phyloP scores from a whole-genome alignment of 768 basidiomycete genomes.

The Psilocybe tampanensis region DNA sequence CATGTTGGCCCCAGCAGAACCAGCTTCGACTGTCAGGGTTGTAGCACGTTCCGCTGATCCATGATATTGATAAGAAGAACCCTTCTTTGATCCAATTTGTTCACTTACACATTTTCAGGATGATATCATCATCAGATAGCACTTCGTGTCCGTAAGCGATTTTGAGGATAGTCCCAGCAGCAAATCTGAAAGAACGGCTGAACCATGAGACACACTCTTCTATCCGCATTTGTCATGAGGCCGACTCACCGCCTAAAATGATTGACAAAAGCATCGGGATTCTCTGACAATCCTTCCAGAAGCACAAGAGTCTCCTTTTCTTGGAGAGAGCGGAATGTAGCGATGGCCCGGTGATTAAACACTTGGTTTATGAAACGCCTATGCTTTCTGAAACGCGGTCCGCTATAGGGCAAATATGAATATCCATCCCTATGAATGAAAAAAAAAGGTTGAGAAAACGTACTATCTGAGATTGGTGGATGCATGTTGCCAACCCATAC shows the following conservation, averaged over 20 bases:
- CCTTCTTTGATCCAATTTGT: neutral
- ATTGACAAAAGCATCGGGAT: conserved; percentile 40
- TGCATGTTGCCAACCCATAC: conserved; percentile 52
- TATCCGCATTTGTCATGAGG: neutral
- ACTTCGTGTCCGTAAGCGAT: conserved; percentile 52
- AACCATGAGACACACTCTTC: neutral
- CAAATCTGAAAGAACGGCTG: conserved; percentile 37
- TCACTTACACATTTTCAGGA: conserved; percentile 43
- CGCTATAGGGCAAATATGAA: conserved; percentile 28
- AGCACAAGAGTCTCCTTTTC: conserved; percentile 43
- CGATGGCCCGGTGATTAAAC: conserved; percentile 47
- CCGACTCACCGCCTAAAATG: conserved; percentile 44
- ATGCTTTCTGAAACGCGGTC: conserved; percentile 54
- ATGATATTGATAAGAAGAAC: conserved; percentile 5
- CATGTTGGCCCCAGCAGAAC: conserved; percentile 46
- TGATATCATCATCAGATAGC: conserved; percentile 43
- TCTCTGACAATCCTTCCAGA: conserved; percentile 39
- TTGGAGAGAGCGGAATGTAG: conserved; percentile 42
- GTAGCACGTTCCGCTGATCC: conserved; percentile 45
- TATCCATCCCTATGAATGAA: conserved; percentile 1
- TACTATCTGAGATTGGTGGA: conserved; percentile 52
- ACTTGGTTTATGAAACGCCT: conserved; percentile 51
- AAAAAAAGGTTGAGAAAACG: conserved; percentile 21
- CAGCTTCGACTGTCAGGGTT: conserved; percentile 46
- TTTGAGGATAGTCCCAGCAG: conserved; percentile 49